Evolutionary conservation across 345 rosid species (phyloP), one percentile per base, ranked within the genome.

Genomic region (Eucalyptus lansdowneana): DNA sequence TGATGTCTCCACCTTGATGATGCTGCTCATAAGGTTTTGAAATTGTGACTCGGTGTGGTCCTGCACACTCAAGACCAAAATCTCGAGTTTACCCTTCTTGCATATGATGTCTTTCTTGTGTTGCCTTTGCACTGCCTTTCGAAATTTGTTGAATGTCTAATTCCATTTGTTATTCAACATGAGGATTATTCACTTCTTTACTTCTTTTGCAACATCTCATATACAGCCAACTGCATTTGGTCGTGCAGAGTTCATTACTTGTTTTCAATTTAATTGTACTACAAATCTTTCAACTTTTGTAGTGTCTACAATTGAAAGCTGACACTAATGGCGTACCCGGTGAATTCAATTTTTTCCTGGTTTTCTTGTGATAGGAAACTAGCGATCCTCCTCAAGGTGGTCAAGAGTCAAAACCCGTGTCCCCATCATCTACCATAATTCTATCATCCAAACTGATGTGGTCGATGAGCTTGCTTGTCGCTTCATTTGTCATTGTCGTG

Each of bases 61-160:
- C 0, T 16, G 21, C 3, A 51, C 17, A 50, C 8, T 50, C 54
- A 50, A 16, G 54, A 50, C 21, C 8, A 0, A 1, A 1, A 51
- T 50, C 54, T 16, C 4, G 3, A 50, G 8, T 16, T 51, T 51
- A 8, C 54, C 54, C 0, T 16, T 51, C 62, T 56, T 24, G 25
- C 9, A 56, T 56, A 21, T 10, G 60, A 56, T 22, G 11, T 56
- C 29, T 24, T 21, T 56, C 13, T 1, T 9, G 24, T 22, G 62
- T 24, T 3, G 3, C 25, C 25, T 1, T 22, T 5, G 2, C 6
- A 22, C 5, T 24, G 12, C 62, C 62, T 21, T 56, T 86, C 34
- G 4, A 47, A 27, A 12, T 60, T 60, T 27, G 3, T 60, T 25
- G n/a, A 31, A 27, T 60, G 2, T 12, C 31, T 25, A 60, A 12